These are phyloP conservation scores for Elongisporangium undulatum DNA, from an alignment of 352 stramenopile genomes.

Conservation along the genomic window DNA sequence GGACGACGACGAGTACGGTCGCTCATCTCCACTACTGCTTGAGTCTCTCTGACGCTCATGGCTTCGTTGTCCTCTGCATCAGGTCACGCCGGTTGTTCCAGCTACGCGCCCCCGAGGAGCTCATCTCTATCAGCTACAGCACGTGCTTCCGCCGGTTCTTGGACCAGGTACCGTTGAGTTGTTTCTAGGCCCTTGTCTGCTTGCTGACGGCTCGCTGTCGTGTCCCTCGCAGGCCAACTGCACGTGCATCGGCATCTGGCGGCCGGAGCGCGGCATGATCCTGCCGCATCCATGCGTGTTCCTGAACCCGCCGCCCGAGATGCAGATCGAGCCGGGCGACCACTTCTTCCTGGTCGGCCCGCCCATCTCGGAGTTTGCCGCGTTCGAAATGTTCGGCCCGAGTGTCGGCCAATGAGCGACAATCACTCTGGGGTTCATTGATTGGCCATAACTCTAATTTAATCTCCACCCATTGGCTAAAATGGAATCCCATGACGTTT, in stretches of 20 bases:
- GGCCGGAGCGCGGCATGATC: conserved; percentile 38
- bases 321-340: conserved; percentile 52
- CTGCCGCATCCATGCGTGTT: conserved; percentile 70
- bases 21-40: not conserved
- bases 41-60: not conserved
- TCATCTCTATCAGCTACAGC: conserved; percentile 46
- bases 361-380: conserved; percentile 42
- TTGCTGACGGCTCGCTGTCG: not conserved
- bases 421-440: conserved; percentile 1
- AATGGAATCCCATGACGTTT: not conserved
- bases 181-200: not conserved
- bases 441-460: conserved; percentile 1
- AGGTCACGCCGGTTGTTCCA: conserved; percentile 69
- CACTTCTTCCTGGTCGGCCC: conserved; percentile 68
- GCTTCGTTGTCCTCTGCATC: not conserved
- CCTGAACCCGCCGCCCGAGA: conserved; percentile 45
- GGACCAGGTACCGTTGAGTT: conserved; percentile 34
- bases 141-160: conserved; percentile 71
- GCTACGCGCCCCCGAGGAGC: conserved; percentile 40
- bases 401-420: not conserved
- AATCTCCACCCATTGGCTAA: conserved; percentile 6
- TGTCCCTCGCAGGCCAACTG: conserved; percentile 34
- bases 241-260: conserved; percentile 62
- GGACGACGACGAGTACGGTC: conserved; percentile 49
- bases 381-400: conserved; percentile 22